Evolutionary conservation across 257 asterid genomes (phyloP).

Genomic region (Fraxinus pennsylvanica): DNA sequence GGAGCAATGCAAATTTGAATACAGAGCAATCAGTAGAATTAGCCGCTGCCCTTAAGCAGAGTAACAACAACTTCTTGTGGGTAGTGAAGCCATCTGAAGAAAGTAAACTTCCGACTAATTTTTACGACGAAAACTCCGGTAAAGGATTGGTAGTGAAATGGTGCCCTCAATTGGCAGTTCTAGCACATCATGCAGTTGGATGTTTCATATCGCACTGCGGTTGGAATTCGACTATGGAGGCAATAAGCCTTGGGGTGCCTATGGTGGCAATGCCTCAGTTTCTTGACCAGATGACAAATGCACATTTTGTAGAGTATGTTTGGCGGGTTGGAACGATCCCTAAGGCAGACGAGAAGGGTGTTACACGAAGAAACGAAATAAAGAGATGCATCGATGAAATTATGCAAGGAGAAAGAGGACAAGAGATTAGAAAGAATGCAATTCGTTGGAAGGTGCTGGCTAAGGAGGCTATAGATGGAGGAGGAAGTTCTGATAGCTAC

Average conservation of each 20-base stretch:
- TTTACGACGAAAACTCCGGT: slow-evolving; percentile 28
- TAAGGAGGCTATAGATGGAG: slow-evolving; percentile 43
- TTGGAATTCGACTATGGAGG: slow-evolving; percentile 61
- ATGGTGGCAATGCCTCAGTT: slow-evolving; percentile 60
- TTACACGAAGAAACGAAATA: slow-evolving; percentile 39
- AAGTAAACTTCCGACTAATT: slow-evolving; percentile 36
- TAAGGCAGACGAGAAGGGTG: slow-evolving; percentile 32
- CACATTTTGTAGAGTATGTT: slow-evolving; percentile 52
- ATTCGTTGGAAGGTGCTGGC: slow-evolving; percentile 43
- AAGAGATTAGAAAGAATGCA: slow-evolving; percentile 37
- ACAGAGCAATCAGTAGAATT: slow-evolving; percentile 42
- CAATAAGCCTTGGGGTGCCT: slow-evolving; percentile 51
- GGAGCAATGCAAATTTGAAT: slow-evolving; percentile 45
- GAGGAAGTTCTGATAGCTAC: slow-evolving; percentile 50
- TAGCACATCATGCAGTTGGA: slow-evolving; percentile 48
- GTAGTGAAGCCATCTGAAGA: slow-evolving; percentile 57
- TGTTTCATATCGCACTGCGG: slow-evolving; percentile 62
- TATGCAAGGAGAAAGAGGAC: slow-evolving; percentile 37
- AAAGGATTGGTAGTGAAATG: slow-evolving; percentile 51
- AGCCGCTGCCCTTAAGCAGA: slow-evolving; percentile 38
- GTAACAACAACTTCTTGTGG: slow-evolving; percentile 48
- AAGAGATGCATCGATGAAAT: slow-evolving; percentile 37
- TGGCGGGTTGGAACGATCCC: slow-evolving; percentile 50
- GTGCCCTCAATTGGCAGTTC: slow-evolving; percentile 56
- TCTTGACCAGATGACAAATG: slow-evolving; percentile 53